These are phyloP conservation scores for Pelargonium nanum DNA, from an alignment of 345 rosid species.

Conservation along the genomic window DNA sequence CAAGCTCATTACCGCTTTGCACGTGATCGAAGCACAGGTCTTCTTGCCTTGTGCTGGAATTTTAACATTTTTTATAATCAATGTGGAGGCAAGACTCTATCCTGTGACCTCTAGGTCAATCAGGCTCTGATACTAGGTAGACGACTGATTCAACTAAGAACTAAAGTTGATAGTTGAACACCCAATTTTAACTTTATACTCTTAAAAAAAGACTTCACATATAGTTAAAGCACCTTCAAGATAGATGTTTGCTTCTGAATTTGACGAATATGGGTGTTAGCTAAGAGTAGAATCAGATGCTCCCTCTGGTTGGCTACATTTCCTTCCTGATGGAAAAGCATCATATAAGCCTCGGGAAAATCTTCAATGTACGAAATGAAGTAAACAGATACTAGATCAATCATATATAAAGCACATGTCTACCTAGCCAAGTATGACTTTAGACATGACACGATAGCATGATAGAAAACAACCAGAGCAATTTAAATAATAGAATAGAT, in stretches of 20 bases:
- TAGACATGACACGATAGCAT: neutral
- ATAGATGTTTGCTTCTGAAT: conserved; percentile 39
- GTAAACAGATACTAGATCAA: neutral
- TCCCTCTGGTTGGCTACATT: conserved; percentile 90
- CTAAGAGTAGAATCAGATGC: conserved; percentile 80
- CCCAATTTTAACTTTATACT: neutral
- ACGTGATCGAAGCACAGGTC: no score
- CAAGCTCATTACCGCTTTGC: no score
- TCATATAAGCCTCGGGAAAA: conserved; percentile 4
- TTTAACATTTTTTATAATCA: no score
- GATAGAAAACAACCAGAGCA: neutral
- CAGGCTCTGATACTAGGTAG: no score
- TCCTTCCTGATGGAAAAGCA: conserved; percentile 45
- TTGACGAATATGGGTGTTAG: conserved; percentile 52
- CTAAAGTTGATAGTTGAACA: no score
- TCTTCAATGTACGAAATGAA: conserved; percentile 6
- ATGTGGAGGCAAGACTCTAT: no score
- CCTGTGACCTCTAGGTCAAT: no score
- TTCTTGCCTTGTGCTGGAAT: neutral
- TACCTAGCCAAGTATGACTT: neutral
- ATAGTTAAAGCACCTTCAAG: conserved; percentile 37
- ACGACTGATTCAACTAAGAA: no score
- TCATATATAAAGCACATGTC: no score
- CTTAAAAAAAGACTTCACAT: neutral
- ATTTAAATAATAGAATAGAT: neutral